These are phyloP conservation scores for Tricladium varicosporioides DNA, from an alignment of 2,329 filamentous ascomycete genomes.

Conservation along the genomic window DNA sequence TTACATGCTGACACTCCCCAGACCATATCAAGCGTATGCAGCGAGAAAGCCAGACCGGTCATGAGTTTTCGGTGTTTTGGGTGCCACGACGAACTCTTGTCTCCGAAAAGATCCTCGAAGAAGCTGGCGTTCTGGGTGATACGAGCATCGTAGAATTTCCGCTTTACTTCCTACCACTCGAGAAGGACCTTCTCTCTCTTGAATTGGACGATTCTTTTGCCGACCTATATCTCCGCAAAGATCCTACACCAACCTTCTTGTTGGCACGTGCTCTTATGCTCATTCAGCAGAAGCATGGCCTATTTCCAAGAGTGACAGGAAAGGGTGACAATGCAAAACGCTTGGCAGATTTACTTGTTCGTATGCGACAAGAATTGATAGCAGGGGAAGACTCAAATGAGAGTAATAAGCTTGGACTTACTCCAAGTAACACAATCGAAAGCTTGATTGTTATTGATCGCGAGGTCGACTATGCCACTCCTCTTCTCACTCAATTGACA, in stretches of 20 bases:
- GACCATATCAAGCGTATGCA: slow-evolving; percentile 90
- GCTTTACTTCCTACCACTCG: slow-evolving; percentile 85
- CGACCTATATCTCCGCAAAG: slow-evolving; percentile 86
- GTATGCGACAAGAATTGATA: slow-evolving; percentile 86
- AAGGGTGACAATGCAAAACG: slow-evolving; percentile 94
- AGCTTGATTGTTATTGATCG: slow-evolving; percentile 93
- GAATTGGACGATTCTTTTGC: slow-evolving; percentile 85
- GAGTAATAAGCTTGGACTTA: slow-evolving; percentile 62
- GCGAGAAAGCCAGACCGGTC: slow-evolving; percentile 81
- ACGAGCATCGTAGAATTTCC: slow-evolving; percentile 85
- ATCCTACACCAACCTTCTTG: slow-evolving; percentile 86
- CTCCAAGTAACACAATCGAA: slow-evolving; percentile 84
- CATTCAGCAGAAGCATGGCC: slow-evolving; percentile 84
- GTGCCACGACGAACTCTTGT: slow-evolving; percentile 88
- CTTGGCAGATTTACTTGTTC: slow-evolving; percentile 79
- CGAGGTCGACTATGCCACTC: slow-evolving; percentile 90
- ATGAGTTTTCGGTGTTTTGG: slow-evolving; percentile 98
- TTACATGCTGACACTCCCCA: slow-evolving; percentile 58
- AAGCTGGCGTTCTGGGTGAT: slow-evolving; percentile 89
- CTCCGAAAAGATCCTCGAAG: slow-evolving; percentile 87
- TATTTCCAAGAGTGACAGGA: slow-evolving; percentile 91
- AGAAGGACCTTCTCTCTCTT: slow-evolving; percentile 86
- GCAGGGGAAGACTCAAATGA: slow-evolving; percentile 73
- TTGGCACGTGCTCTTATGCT: slow-evolving; percentile 91
- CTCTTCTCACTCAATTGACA: slow-evolving; percentile 88